Evolutionary conservation across 208 protist genomes (phyloP), one percentile per base, ranked within the genome.

Genomic region (Naegleria lovaniensis): DNA sequence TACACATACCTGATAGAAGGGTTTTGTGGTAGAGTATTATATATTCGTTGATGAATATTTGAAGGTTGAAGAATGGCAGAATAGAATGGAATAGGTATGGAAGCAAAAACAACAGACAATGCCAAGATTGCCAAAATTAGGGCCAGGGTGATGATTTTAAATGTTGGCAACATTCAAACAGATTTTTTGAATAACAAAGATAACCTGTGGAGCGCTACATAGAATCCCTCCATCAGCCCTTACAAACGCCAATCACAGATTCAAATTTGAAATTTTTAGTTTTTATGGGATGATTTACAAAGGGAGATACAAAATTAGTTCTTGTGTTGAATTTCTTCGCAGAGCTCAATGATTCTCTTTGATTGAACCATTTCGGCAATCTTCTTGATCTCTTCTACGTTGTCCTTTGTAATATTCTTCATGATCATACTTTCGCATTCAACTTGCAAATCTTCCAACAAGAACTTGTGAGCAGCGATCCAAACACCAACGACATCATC

Each of bases 401-500:
- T 89, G 2, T 89, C 85, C n/a, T 52, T 89, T 22, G n/a, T 89
- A 25, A 89, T 89, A 13, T 89, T 89, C 48, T 89, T 89, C 85
- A 89, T 89, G 48, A 89, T 89, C 48, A 89, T 67, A 40, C 48
- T 67, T 67, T 89, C 85, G 29, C 85, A 89, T 67, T 89, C 85
- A 38, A 89, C 85, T 89, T 89, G 85, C 29, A 89, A 89, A 67
- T 89, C 85, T 67, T 89, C 85, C 19, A 89, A 67, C 29, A 89
- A 89, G 36, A 89, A 89, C 9, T 89, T 89, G 85, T 89, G 19
- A n/a, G 85, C 41, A 4, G 51, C 22, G 41, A 89, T 89, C 85
- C 85, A 89, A 41, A 89, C 85, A 67, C 85, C 85, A 40, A 89
- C 48, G 13, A 89, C 85, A 89, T 89, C 85, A 67, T 89, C 41